Evolutionary conservation across 2,329 filamentous ascomycete species (phyloP), one percentile per base, ranked within the genome.

Genomic region (Diaporthe sp.): DNA sequence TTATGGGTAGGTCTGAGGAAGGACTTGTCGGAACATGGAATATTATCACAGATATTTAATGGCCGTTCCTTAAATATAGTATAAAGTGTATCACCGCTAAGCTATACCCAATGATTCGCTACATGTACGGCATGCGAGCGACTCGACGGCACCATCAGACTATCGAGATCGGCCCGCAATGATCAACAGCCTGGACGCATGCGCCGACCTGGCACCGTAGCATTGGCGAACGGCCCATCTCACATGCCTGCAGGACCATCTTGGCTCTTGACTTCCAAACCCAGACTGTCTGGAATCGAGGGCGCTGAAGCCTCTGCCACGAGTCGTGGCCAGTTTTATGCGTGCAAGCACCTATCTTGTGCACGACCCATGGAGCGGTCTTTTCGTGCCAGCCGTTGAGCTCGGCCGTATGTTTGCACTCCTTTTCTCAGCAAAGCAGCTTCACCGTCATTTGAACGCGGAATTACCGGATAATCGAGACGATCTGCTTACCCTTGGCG

Each of bases 261-360:
- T 67, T 51, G 63, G 63, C 20, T 28, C 7, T 51, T 7, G 28
- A 34, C 34, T 49, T 67, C 63, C 25, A 67, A 67, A 51, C 63
- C 28, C 12, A 5, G 28, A 37, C 44, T n/a, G 63, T 67, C 63
- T 67, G 63, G 34, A 67, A 34, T 20, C 5, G 0, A 34, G 12
- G 25, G 25, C n/a, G 61, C 61, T 49, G 44, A 67, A 34, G 15
- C 28, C 34, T 37, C 13, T 51, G 61, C 42, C 61, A 67, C 22
- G 42, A 67, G 10, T 67, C 61, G 44, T 67, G 61, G 61, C 28
- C 28, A 67, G 25, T 1, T 15, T 67, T 9, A 67, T 67, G 61
- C 61, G 25, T 17, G 9, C 15, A 20, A n/a, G 34, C 20, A 0
- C 10, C 42, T 9, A 3, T 49, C 17, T 15, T 20, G 9, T 20